A percentile compares a stretch with the other conserved stretches of the same genome.
Conservation (phyloP, 176 grass and related monocot genomes). For the Carex cristatella region DNA sequence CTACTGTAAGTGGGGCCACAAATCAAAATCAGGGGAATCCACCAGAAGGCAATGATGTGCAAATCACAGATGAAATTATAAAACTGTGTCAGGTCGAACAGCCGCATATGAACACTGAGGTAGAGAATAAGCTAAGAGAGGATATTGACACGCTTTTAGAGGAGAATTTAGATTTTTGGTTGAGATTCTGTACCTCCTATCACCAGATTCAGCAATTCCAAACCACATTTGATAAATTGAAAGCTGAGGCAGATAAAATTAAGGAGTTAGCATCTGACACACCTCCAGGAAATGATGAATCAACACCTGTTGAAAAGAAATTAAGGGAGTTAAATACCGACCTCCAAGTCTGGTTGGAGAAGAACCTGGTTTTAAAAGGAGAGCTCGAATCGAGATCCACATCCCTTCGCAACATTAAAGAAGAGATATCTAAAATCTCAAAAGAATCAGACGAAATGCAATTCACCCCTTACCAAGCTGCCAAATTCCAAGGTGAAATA, state of each 20-base stretch:
- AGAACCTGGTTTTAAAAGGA: constrained; percentile 52
- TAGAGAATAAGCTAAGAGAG: constrained; percentile 62
- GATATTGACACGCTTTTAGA: constrained; percentile 75
- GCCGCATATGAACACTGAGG: constrained; percentile 21
- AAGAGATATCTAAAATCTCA: constrained; percentile 57
- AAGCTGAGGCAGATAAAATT: constrained; percentile 28
- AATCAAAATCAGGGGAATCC: neutral
- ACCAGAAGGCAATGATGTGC: neutral
- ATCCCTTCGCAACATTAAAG: constrained; percentile 57
- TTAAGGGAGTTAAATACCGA: constrained; percentile 77
- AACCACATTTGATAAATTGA: constrained; percentile 32
- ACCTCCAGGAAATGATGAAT: neutral
- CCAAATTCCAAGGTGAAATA: constrained; percentile 83
- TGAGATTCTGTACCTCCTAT: constrained; percentile 76
- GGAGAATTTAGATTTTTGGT: constrained; percentile 91
- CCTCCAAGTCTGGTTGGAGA: constrained; percentile 87
- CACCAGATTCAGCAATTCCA: constrained; percentile 72
- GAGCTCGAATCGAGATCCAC: constrained; percentile 61
- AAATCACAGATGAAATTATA: constrained; percentile 28
- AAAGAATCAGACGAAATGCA: constrained; percentile 22
- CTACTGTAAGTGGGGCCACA: neutral
- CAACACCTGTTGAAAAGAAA: constrained; percentile 33
- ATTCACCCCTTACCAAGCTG: constrained; percentile 72
- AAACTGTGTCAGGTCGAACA: constrained; percentile 27
- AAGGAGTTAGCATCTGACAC: neutral